Evolutionary conservation across 345 rosid species (phyloP), one percentile per base, ranked within the genome.

Genomic region (Aquilaria yunnanensis): DNA sequence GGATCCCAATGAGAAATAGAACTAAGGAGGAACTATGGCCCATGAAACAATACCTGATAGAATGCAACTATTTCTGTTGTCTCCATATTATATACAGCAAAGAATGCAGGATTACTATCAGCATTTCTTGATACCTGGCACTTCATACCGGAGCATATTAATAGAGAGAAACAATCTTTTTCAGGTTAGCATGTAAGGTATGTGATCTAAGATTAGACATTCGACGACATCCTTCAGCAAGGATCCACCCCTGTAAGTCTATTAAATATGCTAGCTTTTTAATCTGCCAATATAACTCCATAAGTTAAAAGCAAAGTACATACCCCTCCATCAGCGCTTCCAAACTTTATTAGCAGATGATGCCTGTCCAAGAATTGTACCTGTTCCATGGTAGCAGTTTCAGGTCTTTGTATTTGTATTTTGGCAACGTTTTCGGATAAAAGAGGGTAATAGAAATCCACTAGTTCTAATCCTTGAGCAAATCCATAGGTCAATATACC

Each of bases 361-460:
- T 85, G 92, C 47, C 95, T 88, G 73, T 94, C 99, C 89, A 94
- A 80, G 75, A 94, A 90, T 75, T 94, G 99, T 66, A 85, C 97
- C 98, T 89, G 82, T 12, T 43, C 47, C 74, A 33, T 53, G 54
- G 43, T 63, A 61, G 47, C 12, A 23, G 32, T 69, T 64, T 2
- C 70, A 66, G 49, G 50, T 67, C 14, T 63, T 56, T 54, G n/a
- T 4, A 5, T 14, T 10, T 55, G 57, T 49, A 12, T 56, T 23
- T 23, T 37, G 32, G 53, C 14, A 2, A 67, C 1, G 5, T 51
- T 51, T 37, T 37, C 1, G 11, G 54, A 13, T 51, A 13, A 51
- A 5, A 51, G 54, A 51, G 50, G 32, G 37, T 13, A 29, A 37
- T 4, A 37, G 7, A 37, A 37, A 23, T 23, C 23, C 23, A 23